phyloP scores from a whole-genome alignment of 768 basidiomycete species.

The Russula griseocarnosa region DNA sequence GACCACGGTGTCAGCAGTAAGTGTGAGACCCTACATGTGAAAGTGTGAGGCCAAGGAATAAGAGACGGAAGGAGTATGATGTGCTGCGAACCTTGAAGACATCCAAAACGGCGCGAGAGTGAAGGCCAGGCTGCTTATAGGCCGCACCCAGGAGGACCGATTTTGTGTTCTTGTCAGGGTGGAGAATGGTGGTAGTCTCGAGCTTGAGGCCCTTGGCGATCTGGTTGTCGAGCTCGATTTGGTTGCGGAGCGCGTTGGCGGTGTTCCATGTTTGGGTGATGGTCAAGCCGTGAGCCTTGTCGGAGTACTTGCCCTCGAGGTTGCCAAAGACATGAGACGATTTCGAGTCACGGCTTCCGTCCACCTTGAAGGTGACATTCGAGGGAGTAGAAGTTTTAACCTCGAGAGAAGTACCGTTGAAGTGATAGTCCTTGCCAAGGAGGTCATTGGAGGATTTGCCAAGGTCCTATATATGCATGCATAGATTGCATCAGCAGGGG shows the following conservation, averaged over 20 bases:
- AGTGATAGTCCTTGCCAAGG: constrained; percentile 87
- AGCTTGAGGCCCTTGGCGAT: constrained; percentile 97
- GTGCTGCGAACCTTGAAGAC: constrained; percentile 74
- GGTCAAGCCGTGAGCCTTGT: constrained; percentile 88
- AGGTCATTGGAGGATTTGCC: constrained; percentile 98
- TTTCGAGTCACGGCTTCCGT: constrained; percentile 76
- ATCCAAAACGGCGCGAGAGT: constrained; percentile 87
- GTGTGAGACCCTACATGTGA: constrained; percentile 76
- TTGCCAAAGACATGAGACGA: constrained; percentile 74
- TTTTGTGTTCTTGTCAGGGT: constrained; percentile 85
- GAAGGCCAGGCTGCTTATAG: constrained; percentile 96
- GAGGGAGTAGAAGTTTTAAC: constrained; percentile 88
- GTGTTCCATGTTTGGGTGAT: constrained; percentile 97
- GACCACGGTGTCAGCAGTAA: constrained; percentile 92
- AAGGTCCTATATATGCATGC: constrained; percentile 56
- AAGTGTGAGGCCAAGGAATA: background rate
- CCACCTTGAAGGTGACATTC: constrained; percentile 90
- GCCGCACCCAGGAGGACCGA: constrained; percentile 74
- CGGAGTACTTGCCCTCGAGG: constrained; percentile 91
- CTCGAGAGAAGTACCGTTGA: constrained; percentile 67
- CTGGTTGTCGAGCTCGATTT: constrained; percentile 94
- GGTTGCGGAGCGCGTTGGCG: constrained; percentile 83
- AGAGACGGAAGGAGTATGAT: background rate
- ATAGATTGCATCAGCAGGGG: background rate
- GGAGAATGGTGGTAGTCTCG: constrained; percentile 77